Base-by-base conservation (phyloP, 805 yeast species). In the Lipomyces japonicus region DNA sequence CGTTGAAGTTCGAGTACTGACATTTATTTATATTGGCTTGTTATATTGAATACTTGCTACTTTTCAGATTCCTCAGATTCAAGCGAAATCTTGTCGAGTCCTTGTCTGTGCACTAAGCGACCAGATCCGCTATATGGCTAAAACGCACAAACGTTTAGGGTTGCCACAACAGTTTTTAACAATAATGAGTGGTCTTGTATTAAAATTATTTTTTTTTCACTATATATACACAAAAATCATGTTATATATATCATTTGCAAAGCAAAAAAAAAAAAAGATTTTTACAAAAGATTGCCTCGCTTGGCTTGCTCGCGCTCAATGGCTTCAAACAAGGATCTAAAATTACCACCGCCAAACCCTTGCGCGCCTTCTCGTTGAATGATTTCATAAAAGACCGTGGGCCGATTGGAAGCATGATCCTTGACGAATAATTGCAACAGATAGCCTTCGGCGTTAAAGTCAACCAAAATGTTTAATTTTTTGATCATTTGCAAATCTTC, bases 311-410 rank as follows among this genome's bases (percentile, higher is more conserved):
- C 90, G n/a, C 74, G 74, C 65, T 87, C 96, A 50, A 87, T 80
- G 4, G 84, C 78, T 63, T 86, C 90, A 63, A 85, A 87, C 34
- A 88, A 69, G 0, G 93, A 85, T 64, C 80, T 84, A 70, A 87
- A 87, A 53, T 89, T 87, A 1, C 95, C 95, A 43, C 88, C 88
- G 1, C 95, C 96, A 67, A 87, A 87, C 0, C 96, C 96, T 53
- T 82, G 76, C 64, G 85, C 90, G 61, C 85, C 83, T 59, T 75
- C 73, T 53, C 95, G 75, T 67, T 87, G 93, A 55, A 87, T 87
- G 22, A 87, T 75, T 65, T 87, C 95, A 57, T 87, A 71, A 63
- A 87, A 87, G 39, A 86, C 73, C 0, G 95, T 86, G 25, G 96
- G 96, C 34, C 95, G 73, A 61, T 82, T 34, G 4, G 56, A 31